Evolutionary conservation across 2,329 filamentous ascomycete species (phyloP).

Genomic region (Ascochyta viciae-villosae): DNA sequence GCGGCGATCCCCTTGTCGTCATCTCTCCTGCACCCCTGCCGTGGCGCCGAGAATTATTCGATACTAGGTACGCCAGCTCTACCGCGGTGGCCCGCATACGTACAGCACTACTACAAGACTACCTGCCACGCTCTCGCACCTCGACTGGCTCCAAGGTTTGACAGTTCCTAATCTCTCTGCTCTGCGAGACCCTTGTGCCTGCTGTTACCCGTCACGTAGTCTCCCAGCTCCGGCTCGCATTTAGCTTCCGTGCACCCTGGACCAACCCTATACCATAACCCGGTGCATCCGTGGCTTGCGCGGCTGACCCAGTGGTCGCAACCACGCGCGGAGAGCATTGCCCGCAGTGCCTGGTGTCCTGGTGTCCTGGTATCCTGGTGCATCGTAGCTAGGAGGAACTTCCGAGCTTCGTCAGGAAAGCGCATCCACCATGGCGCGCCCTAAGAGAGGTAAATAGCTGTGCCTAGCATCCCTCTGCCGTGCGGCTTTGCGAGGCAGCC

Average conservation of each 20-base stretch:
- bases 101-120: slow-evolving; percentile 13
- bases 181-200: slow-evolving; percentile 18
- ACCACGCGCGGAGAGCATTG: slow-evolving; percentile 27
- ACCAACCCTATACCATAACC: slow-evolving; percentile 25
- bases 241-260: slow-evolving; percentile 7
- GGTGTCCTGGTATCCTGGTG: slow-evolving; percentile 4
- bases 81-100: slow-evolving; percentile 11
- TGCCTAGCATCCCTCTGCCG: slow-evolving; percentile 6
- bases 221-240: slow-evolving; percentile 4
- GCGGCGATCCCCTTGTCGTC: slow-evolving; percentile 20
- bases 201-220: slow-evolving; percentile 34
- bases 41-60: slow-evolving; percentile 15
- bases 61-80: slow-evolving; percentile 5
- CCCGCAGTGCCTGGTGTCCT: slow-evolving; percentile 10
- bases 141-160: slow-evolving; percentile 3
- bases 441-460: slow-evolving; percentile 46
- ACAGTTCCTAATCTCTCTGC: slow-evolving; percentile 11
- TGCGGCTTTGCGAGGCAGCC: slow-evolving; percentile 14
- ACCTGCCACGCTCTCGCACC: slow-evolving; percentile 8
- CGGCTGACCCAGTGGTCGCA: slow-evolving; percentile 28
- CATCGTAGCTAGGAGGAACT: slow-evolving; percentile 15
- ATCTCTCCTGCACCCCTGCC: slow-evolving; percentile 17
- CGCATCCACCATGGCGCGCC: slow-evolving; percentile 42
- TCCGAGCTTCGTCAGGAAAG: slow-evolving; percentile 21
- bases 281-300: slow-evolving; percentile 42